These are phyloP conservation scores for Camelina sativa DNA, from an alignment of 345 rosid genomes.

Conservation along the genomic window DNA sequence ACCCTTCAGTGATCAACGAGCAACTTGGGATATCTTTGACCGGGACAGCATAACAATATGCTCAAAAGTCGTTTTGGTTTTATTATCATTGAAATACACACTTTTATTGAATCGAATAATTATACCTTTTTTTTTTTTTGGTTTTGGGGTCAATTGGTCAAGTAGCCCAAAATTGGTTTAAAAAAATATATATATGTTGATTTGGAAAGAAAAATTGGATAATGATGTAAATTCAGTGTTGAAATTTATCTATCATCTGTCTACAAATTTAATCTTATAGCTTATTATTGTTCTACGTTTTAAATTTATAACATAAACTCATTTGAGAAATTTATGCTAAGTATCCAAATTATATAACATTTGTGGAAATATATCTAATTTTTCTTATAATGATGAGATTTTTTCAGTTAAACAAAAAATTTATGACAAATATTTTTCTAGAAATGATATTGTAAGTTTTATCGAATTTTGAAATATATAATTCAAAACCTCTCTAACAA, in stretches of 20 bases:
- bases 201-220: neutral
- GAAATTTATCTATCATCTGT: neutral
- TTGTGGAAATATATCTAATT: no score
- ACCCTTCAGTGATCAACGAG: constrained; percentile 12
- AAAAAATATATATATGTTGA: neutral
- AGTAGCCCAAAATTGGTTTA: neutral
- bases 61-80: constrained; percentile 18
- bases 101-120: constrained; percentile 13
- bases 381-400: neutral
- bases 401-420: no score
- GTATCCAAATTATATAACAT: neutral
- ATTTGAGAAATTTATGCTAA: no score
- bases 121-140: neutral
- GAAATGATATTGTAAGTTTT: no score
- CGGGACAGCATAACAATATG: constrained; percentile 26
- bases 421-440: neutral
- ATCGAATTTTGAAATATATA: no score
- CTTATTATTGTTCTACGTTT: neutral
- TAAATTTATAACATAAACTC: no score
- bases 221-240: neutral
- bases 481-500: no score
- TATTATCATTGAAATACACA: constrained; percentile 12
- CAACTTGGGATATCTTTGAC: constrained; percentile 39
- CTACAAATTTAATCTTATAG: no score
- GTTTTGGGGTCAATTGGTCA: neutral